phyloP scores from a whole-genome alignment of 257 asterid species.

The Datura wrightii region DNA sequence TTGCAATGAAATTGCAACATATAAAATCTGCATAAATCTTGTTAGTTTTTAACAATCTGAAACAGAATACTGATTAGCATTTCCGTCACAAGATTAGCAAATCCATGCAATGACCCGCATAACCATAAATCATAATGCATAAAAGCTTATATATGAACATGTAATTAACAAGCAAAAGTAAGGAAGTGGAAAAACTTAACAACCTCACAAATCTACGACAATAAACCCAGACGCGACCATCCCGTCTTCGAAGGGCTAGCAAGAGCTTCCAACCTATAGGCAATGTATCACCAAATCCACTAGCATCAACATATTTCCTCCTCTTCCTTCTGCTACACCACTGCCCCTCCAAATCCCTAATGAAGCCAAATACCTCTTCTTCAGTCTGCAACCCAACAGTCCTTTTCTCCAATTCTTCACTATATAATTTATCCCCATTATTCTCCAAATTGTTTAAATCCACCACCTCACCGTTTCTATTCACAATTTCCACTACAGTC shows the following conservation, averaged over 20 bases:
- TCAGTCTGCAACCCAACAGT: conserved; percentile 71
- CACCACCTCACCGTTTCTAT: conserved; percentile 65
- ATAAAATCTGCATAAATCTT: neutral
- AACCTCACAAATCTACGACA: conserved; percentile 85
- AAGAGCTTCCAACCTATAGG: conserved; percentile 88
- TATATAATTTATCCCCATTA: conserved; percentile 71
- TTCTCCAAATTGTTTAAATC: conserved; percentile 62
- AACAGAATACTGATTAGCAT: neutral
- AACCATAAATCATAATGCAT: neutral
- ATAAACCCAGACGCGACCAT: conserved; percentile 65
- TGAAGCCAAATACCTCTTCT: conserved; percentile 63
- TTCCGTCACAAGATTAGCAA: neutral
- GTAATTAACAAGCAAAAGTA: conserved; percentile 28
- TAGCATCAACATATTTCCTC: conserved; percentile 89
- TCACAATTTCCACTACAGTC: conserved; percentile 56
- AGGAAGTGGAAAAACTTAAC: conserved; percentile 31
- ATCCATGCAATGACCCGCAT: neutral
- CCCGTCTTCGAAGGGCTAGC: conserved; percentile 84
- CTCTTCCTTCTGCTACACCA: conserved; percentile 96
- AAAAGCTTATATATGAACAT: neutral
- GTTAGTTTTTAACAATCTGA: neutral
- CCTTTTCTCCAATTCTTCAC: conserved; percentile 68
- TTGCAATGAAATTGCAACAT: neutral
- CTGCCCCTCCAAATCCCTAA: conserved; percentile 77
- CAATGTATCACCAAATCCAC: conserved; percentile 59